Evolutionary conservation across 345 rosid genomes (phyloP).

Genomic region (Gossypium anomalum): DNA sequence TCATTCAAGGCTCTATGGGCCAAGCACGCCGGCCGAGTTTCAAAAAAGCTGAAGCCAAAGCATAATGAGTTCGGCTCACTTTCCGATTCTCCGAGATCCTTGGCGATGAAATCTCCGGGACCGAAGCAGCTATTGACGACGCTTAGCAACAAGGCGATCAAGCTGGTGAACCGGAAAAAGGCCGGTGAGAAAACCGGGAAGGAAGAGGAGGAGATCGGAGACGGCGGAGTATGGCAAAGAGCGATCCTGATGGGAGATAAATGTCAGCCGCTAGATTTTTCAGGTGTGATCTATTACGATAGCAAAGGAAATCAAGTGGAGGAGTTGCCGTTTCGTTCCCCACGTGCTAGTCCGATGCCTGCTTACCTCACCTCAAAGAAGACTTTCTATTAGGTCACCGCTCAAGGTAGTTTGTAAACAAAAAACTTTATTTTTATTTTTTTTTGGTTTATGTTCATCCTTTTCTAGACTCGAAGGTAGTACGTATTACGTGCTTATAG

Average conservation of each 20-base stretch:
- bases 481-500: not conserved
- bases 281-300: slow-evolving; percentile 87
- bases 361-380: not conserved
- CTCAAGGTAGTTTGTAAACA: not conserved
- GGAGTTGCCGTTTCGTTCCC: slow-evolving; percentile 69
- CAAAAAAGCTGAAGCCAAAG: slow-evolving; percentile 43
- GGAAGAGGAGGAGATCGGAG: slow-evolving; percentile 45
- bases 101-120: slow-evolving; percentile 19
- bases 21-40: slow-evolving; percentile 46
- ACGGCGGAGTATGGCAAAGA: slow-evolving; percentile 85
- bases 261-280: slow-evolving; percentile 82
- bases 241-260: slow-evolving; percentile 88
- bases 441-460: no score
- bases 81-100: slow-evolving; percentile 4
- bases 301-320: slow-evolving; percentile 51
- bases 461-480: not conserved
- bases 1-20: slow-evolving; percentile 54
- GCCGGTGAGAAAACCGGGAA: slow-evolving; percentile 8
- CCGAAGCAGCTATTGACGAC: slow-evolving; percentile 45
- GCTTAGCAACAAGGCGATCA: slow-evolving; percentile 57
- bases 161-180: slow-evolving; percentile 36
- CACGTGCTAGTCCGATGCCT: slow-evolving; percentile 71
- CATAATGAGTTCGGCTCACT: not conserved
- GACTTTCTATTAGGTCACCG: not conserved
- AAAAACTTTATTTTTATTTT: not conserved